Evolutionary conservation across 1,139 yeast species (phyloP).

Genomic region (Nakaseomyces bracarensis): DNA sequence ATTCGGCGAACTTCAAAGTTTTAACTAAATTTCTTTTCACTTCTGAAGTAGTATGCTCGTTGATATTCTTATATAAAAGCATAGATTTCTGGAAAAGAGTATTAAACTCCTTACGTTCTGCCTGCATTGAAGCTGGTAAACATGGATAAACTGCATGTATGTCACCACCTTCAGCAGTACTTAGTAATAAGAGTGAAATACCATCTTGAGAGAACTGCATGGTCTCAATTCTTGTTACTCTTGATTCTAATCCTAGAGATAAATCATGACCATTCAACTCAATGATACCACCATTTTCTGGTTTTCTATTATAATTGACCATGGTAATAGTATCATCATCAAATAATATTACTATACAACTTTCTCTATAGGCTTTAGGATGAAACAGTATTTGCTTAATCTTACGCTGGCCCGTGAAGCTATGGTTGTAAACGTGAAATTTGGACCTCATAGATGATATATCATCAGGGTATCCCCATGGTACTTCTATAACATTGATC

Average conservation of each 20-base stretch:
- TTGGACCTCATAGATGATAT: conserved; percentile 12
- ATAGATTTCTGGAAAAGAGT: conserved; percentile 39
- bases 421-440: conserved; percentile 19
- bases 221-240: conserved; percentile 26
- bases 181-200: conserved; percentile 42
- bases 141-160: conserved; percentile 50
- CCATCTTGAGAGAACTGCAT: conserved; percentile 42
- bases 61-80: conserved; percentile 26
- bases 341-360: conserved; percentile 36
- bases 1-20: conserved; percentile 29
- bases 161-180: conserved; percentile 42
- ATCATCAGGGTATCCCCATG: conserved; percentile 20
- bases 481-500: conserved; percentile 31
- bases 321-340: conserved; percentile 33
- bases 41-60: conserved; percentile 13
- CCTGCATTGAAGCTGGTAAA: conserved; percentile 38
- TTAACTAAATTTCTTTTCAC: conserved; percentile 23
- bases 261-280: conserved; percentile 21
- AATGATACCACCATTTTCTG: conserved; percentile 23
- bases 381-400: conserved; percentile 38
- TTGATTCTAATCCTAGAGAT: conserved; percentile 27
- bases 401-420: conserved; percentile 6
- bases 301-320: conserved; percentile 25
- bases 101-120: conserved; percentile 33
- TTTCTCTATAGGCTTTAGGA: conserved; percentile 36